Percentiles rank a stretch among this genome's conserved stretches.
phyloP scores from a whole-genome alignment of 1,284 basidiomycete species.

The Ustilago loliicola region DNA sequence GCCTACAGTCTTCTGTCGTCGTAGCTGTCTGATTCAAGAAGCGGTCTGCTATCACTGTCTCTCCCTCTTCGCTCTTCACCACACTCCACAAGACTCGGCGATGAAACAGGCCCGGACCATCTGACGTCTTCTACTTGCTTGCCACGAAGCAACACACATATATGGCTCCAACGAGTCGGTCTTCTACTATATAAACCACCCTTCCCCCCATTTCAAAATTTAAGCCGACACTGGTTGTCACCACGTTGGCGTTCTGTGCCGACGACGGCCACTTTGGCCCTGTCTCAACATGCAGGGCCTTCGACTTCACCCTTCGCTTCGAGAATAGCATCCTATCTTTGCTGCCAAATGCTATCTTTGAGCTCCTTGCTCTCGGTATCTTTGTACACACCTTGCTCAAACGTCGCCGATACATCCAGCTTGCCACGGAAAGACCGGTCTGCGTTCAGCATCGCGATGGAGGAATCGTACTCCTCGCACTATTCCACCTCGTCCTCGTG shows the following conservation, averaged over 20 bases:
- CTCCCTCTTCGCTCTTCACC: neutral
- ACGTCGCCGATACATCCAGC: slow-evolving; percentile 10
- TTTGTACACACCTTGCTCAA: slow-evolving; percentile 10
- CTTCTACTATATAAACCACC: too few relatives aligned
- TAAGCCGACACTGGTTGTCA: too few relatives aligned
- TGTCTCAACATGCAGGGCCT: slow-evolving; percentile 35
- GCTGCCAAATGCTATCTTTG: slow-evolving; percentile 27
- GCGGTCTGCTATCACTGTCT: neutral
- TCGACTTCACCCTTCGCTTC: slow-evolving; percentile 46
- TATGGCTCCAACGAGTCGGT: too few relatives aligned
- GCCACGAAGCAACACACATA: neutral
- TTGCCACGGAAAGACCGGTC: neutral
- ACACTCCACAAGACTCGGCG: neutral
- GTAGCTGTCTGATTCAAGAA: neutral
- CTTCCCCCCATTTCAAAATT: too few relatives aligned
- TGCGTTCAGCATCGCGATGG: slow-evolving; percentile 20
- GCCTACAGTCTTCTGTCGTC: neutral
- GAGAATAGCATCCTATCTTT: slow-evolving; percentile 30
- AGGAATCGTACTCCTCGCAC: slow-evolving; percentile 9
- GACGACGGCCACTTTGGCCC: slow-evolving; percentile 27
- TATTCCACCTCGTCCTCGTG: slow-evolving; percentile 11
- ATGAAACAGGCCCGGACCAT: too few relatives aligned
- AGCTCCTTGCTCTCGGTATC: slow-evolving; percentile 10
- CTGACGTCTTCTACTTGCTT: too few relatives aligned
- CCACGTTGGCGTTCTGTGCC: slow-evolving; percentile 12